phyloP scores from a whole-genome alignment of 106 monocot genomes.

The Platanthera zijinensis region DNA sequence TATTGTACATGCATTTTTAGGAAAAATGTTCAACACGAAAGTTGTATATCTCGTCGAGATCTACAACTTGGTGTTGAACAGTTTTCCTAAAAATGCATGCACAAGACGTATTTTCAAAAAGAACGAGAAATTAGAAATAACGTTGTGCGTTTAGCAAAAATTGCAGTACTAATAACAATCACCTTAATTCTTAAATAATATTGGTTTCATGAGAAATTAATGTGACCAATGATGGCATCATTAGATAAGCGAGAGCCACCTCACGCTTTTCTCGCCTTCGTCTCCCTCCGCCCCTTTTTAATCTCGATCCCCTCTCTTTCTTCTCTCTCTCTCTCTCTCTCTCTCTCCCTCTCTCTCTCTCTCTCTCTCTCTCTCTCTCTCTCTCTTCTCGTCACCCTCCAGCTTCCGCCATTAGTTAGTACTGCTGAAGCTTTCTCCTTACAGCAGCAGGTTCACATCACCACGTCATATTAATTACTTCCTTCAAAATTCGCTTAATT shows the following conservation, averaged over 20 bases:
- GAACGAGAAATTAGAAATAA: no score
- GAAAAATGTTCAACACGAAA: no score
- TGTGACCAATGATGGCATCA: slow-evolving; percentile 36
- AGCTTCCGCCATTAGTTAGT: neutral
- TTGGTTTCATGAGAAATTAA: slow-evolving; percentile 9
- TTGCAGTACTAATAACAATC: no score
- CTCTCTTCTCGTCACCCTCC: neutral
- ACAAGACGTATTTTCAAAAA: no score
- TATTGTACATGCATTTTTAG: no score
- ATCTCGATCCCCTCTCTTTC: neutral
- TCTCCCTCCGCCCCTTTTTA: slow-evolving; percentile 1
- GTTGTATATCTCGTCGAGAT: no score
- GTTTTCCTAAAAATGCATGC: no score
- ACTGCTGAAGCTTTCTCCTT: neutral
- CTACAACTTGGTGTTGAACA: no score
- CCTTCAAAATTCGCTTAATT: neutral
- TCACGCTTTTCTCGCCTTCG: slow-evolving; percentile 57
- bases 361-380: slow-evolving; percentile 2
- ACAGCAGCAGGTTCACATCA: neutral
- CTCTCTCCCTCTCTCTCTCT: slow-evolving; percentile 3
- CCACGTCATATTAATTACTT: slow-evolving; percentile 5
- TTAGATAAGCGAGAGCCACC: slow-evolving; percentile 37
- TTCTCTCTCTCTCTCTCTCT: neutral
- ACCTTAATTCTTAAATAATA: slow-evolving; percentile 6
- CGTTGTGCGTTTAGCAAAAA: no score